Evolutionary conservation across 345 rosid genomes (phyloP).

Genomic region (Limnanthes douglasii): DNA sequence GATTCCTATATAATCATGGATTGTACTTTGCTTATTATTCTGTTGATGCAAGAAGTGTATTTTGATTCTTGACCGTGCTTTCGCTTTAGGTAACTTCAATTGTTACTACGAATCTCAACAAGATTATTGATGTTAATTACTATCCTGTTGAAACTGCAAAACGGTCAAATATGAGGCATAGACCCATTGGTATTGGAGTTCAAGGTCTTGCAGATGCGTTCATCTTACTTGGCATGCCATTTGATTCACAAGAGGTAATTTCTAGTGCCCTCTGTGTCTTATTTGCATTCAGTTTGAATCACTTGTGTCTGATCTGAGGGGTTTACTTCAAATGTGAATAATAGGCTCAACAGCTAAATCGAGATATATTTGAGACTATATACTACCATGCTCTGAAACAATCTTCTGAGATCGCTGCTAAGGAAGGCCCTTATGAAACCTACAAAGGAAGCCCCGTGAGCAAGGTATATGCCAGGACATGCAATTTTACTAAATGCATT

Average conservation of each 20-base stretch:
- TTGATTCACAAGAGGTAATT: slow-evolving; percentile 74
- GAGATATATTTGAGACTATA: slow-evolving; percentile 86
- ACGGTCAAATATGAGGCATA: slow-evolving; percentile 66
- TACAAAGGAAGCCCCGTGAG: slow-evolving; percentile 83
- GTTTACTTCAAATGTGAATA: slow-evolving; percentile 2
- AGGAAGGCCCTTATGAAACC: slow-evolving; percentile 70
- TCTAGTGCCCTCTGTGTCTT: background rate
- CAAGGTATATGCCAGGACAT: slow-evolving; percentile 34
- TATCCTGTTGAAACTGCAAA: slow-evolving; percentile 89
- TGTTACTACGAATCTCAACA: slow-evolving; percentile 61
- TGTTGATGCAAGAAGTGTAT: background rate
- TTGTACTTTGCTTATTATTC: background rate
- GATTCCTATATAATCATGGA: slow-evolving; percentile 7
- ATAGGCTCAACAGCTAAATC: slow-evolving; percentile 81
- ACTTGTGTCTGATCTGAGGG: slow-evolving; percentile 9
- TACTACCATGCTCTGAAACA: slow-evolving; percentile 74
- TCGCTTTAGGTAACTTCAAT: slow-evolving; percentile 39
- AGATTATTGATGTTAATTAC: slow-evolving; percentile 80
- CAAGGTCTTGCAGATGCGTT: slow-evolving; percentile 95
- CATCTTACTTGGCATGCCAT: slow-evolving; percentile 83
- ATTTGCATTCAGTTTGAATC: background rate
- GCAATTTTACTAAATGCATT: background rate
- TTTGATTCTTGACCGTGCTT: background rate
- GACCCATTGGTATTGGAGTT: slow-evolving; percentile 91
- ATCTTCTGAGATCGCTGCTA: slow-evolving; percentile 53